These are phyloP conservation scores for Rhodomyrtus tomentosa DNA, from an alignment of 345 rosid species.

Conservation along the genomic window DNA sequence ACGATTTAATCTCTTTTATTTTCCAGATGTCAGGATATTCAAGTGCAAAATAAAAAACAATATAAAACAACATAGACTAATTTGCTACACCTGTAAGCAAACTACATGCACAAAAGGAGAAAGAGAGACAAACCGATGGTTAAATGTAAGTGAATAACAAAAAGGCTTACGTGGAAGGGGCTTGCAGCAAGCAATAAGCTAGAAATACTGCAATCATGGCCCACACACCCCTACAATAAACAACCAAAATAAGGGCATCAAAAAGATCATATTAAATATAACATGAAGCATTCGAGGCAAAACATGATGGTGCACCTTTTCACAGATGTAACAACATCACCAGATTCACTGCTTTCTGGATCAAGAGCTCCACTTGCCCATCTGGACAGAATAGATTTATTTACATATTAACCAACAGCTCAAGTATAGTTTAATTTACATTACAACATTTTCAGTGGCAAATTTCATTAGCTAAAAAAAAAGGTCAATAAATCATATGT, in stretches of 20 bases:
- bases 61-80: not conserved
- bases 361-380: constrained; percentile 98
- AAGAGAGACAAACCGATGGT: not conserved
- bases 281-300: not conserved
- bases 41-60: too few species aligned
- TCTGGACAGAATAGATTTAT: constrained; percentile 18
- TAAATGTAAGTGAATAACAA: not conserved
- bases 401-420: not conserved
- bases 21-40: not conserved
- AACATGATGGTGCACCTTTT: constrained; percentile 50
- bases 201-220: constrained; percentile 99
- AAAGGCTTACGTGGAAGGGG: constrained; percentile 83
- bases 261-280: not conserved
- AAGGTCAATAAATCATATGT: not conserved
- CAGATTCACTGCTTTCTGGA: constrained; percentile 52
- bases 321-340: constrained; percentile 78
- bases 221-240: constrained; percentile 76
- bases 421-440: not conserved
- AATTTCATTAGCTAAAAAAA: not conserved
- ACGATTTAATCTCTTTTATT: not conserved
- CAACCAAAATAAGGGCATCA: constrained; percentile 1
- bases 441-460: not conserved
- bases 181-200: constrained; percentile 93
- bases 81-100: not conserved
- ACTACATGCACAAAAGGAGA: not conserved